Conservation (phyloP, 306 rosid genomes). For the Elaeagnus macrophylla region DNA sequence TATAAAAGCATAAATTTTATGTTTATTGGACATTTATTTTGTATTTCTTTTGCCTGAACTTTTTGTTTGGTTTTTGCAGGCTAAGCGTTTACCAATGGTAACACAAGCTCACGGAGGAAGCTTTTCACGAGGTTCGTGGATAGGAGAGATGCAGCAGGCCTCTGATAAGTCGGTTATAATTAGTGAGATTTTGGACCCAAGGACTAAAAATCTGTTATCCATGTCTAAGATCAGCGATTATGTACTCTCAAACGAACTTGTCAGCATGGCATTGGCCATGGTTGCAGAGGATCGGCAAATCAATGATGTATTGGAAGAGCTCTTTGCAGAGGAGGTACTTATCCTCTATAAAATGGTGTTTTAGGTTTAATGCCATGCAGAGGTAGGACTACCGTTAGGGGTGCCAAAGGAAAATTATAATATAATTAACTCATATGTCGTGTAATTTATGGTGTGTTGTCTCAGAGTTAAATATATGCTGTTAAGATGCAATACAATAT, state of each 20-base stretch:
- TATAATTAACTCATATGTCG: no score
- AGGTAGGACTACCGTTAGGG: background rate
- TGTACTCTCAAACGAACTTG: slow-evolving; percentile 86
- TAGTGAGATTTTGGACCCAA: slow-evolving; percentile 86
- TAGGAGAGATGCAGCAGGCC: slow-evolving; percentile 93
- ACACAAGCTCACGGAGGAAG: slow-evolving; percentile 48
- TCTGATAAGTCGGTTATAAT: slow-evolving; percentile 80
- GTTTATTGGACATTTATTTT: no score
- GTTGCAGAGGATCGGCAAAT: slow-evolving; percentile 87
- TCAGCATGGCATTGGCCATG: slow-evolving; percentile 98
- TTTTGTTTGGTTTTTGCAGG: slow-evolving; percentile 39
- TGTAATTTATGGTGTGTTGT: no score
- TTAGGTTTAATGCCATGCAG: background rate
- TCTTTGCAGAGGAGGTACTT: slow-evolving; percentile 83
- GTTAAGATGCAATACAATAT: no score
- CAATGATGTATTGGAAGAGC: slow-evolving; percentile 79
- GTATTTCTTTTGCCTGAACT: background rate
- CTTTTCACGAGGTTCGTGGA: slow-evolving; percentile 85
- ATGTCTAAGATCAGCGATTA: slow-evolving; percentile 89
- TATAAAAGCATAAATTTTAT: no score
- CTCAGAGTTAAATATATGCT: no score
- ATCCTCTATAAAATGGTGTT: slow-evolving; percentile 3
- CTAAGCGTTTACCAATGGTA: slow-evolving; percentile 72
- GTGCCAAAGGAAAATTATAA: background rate
- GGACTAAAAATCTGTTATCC: slow-evolving; percentile 78